Evolutionary conservation across 2,329 filamentous ascomycete species (phyloP).

Genomic region (Trichoderma harzianum): DNA sequence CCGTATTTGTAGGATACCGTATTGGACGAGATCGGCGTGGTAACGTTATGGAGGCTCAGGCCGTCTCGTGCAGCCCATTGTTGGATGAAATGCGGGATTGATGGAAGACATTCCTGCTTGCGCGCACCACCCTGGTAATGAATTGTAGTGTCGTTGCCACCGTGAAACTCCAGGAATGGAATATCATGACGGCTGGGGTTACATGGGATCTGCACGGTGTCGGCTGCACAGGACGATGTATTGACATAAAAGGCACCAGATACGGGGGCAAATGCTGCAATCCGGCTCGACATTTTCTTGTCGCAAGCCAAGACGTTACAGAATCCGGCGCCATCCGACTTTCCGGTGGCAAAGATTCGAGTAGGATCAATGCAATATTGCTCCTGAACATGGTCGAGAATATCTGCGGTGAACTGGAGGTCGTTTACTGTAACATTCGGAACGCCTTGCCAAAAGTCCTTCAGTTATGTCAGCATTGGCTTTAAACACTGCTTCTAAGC

Average conservation of each 20-base stretch:
- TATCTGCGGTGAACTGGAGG: background rate
- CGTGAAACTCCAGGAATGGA: conserved; percentile 1
- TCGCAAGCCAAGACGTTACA: background rate
- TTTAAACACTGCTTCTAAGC: background rate
- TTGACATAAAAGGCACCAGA: conserved; percentile 1
- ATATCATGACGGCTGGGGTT: background rate
- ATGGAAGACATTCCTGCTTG: background rate
- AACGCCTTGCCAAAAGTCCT: conserved; percentile 1
- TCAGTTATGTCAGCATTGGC: background rate
- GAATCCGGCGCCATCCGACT: background rate
- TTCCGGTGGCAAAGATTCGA: background rate
- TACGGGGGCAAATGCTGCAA: background rate
- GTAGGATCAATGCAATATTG: background rate
- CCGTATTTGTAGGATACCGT: background rate
- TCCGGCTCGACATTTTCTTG: background rate
- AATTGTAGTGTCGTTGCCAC: background rate
- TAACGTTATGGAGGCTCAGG: background rate
- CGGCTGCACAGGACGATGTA: background rate
- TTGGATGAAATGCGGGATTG: conserved; percentile 7
- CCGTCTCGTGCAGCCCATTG: background rate
- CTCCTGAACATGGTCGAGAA: background rate
- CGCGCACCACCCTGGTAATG: background rate
- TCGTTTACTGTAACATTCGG: background rate
- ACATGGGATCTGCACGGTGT: background rate
- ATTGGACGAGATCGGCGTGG: background rate